Evolutionary conservation across 352 stramenopile genomes (phyloP).

Genomic region (Globisporangium sylvaticum): DNA sequence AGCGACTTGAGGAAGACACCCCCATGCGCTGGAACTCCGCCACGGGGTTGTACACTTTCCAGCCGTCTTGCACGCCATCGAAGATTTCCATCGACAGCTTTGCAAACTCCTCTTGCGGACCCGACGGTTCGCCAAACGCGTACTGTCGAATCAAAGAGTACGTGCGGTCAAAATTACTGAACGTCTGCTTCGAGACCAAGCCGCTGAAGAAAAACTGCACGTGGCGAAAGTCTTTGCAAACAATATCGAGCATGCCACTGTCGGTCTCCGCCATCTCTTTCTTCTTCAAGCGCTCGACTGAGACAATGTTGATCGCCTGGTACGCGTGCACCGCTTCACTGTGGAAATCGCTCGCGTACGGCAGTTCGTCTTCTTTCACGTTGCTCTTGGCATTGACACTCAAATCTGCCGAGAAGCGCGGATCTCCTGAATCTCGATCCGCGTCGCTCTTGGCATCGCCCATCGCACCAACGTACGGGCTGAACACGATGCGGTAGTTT

Average conservation of each 20-base stretch:
- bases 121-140: slow-evolving; percentile 47
- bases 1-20: slow-evolving; percentile 46
- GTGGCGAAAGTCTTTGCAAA: slow-evolving; percentile 80
- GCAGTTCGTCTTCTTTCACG: slow-evolving; percentile 39
- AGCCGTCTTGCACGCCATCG: slow-evolving; percentile 46
- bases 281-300: slow-evolving; percentile 70
- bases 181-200: slow-evolving; percentile 74
- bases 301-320: slow-evolving; percentile 63
- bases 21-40: slow-evolving; percentile 71
- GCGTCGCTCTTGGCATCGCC: neutral
- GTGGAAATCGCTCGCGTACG: slow-evolving; percentile 40
- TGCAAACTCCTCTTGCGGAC: slow-evolving; percentile 55
- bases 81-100: slow-evolving; percentile 59
- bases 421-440: neutral
- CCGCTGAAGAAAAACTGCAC: slow-evolving; percentile 74
- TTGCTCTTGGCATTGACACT: slow-evolving; percentile 22
- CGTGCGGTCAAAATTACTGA: slow-evolving; percentile 70
- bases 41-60: slow-evolving; percentile 65
- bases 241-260: slow-evolving; percentile 61
- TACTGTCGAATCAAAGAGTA: slow-evolving; percentile 58
- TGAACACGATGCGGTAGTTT: slow-evolving; percentile 82
- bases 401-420: slow-evolving; percentile 19
- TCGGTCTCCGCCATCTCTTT: slow-evolving; percentile 77
- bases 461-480: slow-evolving; percentile 22
- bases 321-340: slow-evolving; percentile 44